These are phyloP conservation scores for Cetradonia linearis DNA, from an alignment of 495 filamentous ascomycete species.

Conservation along the genomic window DNA sequence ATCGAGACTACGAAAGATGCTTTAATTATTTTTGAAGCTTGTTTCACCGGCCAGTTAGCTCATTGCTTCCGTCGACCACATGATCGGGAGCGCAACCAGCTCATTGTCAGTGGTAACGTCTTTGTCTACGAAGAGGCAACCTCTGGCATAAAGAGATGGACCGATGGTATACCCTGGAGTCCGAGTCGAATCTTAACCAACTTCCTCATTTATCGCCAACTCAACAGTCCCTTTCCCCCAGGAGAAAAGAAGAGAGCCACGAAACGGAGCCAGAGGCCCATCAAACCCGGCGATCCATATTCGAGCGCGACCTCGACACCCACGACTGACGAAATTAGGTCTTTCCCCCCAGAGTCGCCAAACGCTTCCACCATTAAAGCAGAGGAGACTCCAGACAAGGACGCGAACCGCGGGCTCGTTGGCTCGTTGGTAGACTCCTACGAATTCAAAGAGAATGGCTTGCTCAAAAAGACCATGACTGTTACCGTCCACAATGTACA, in stretches of 20 bases:
- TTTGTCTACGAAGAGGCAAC: conserved; percentile 86
- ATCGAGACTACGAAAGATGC: conserved; percentile 65
- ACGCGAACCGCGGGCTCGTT: conserved; percentile 57
- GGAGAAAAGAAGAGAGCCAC: conserved; percentile 84
- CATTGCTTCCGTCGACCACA: conserved; percentile 77
- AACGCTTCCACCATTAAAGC: conserved; percentile 35
- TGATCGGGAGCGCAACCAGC: conserved; percentile 61
- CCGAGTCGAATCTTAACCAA: conserved; percentile 83
- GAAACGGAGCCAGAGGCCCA: conserved; percentile 48
- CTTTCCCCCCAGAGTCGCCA: conserved; percentile 37
- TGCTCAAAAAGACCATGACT: conserved; percentile 89
- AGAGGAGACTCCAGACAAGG: conserved; percentile 37
- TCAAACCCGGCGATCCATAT: conserved; percentile 42
- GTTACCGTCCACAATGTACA: conserved; percentile 56
- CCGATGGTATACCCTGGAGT: conserved; percentile 81
- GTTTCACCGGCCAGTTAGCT: conserved; percentile 53
- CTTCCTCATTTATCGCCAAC: conserved; percentile 81
- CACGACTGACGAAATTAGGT: conserved; percentile 35
- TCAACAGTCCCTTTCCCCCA: conserved; percentile 69
- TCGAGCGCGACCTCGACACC: conserved; percentile 32
- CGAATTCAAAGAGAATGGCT: conserved; percentile 69
- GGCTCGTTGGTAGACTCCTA: conserved; percentile 82
- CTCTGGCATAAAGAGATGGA: conserved; percentile 89
- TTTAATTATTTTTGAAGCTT: conserved; percentile 64
- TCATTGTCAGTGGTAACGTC: conserved; percentile 74